Base-by-base conservation (phyloP, 345 rosid species). In the Lepidium aucheri region DNA sequence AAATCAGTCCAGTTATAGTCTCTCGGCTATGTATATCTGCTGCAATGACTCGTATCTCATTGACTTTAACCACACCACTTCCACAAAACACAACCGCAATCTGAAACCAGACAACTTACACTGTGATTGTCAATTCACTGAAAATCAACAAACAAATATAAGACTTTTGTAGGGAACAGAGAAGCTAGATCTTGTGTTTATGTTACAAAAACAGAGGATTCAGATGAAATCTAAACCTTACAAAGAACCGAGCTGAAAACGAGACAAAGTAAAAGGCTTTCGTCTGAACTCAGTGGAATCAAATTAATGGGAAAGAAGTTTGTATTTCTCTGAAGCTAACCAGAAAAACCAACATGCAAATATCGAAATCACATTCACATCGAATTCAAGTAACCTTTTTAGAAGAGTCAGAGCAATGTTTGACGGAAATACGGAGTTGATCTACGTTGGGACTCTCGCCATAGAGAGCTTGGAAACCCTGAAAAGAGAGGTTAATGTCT, bases 51-150 rank as follows among this genome's bases (percentile, higher is more conserved):
- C 91, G 85, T n/a, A 90, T 76, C 3, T 65, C 79, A 70, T 63
- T 69, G 53, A 93, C 94, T 73, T 93, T 87, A 34, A 93, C 81
- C 11, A 74, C 39, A 51, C 79, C 76, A 75, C 83, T 80, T 35
- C 85, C 95, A 60, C 83, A 80, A 76, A 82, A 93, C 54, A 85
- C 60, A 6, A 85, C 90, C 66, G 60, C 28, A 2, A 85, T 79
- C 98, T 89, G 84, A 56, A 56, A 50, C 4, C 56, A 45, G 14
- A 55, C 26, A 44, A 44, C 35, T 45, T 35, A 7, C 30, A 55
- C 8, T 47, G 11, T 57, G 8, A 14, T 36, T 53, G n/a, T n/a
- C n/a, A n/a, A n/a, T n/a, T n/a, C n/a, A n/a, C n/a, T n/a, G n/a
- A 18, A 47, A 33, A 32, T 36, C 40, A 46, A 15, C 5, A 61